These are phyloP conservation scores for Seiridium cupressi DNA, from an alignment of 2,329 filamentous ascomycete genomes.

Conservation along the genomic window DNA sequence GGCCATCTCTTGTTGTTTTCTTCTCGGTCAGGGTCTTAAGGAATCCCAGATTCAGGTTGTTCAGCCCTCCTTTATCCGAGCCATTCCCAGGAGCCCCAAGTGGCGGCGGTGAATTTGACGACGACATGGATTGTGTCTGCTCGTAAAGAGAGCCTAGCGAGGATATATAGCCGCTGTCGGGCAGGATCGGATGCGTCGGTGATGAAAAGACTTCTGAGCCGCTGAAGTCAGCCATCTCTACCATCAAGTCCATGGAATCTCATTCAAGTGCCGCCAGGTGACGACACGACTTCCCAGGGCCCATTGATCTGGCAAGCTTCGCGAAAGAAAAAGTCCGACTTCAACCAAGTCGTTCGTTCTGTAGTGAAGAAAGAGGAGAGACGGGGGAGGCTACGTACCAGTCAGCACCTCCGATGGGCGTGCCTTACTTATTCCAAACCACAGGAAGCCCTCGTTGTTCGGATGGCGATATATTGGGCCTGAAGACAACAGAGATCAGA, in stretches of 20 bases:
- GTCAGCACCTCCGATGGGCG: background rate
- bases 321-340: background rate
- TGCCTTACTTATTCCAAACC: background rate
- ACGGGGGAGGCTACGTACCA: background rate
- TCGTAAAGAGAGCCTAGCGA: slow-evolving; percentile 31
- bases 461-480: background rate
- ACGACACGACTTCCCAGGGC: no score
- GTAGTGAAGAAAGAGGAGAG: background rate
- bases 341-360: background rate
- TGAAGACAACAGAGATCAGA: background rate
- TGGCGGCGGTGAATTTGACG: slow-evolving; percentile 42
- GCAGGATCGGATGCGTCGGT: slow-evolving; percentile 31
- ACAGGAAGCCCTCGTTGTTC: background rate
- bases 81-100: background rate
- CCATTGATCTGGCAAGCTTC: background rate
- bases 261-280: background rate
- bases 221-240: slow-evolving; percentile 33
- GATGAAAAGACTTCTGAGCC: slow-evolving; percentile 34
- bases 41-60: slow-evolving; percentile 55
- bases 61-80: slow-evolving; percentile 32
- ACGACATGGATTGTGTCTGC: slow-evolving; percentile 37
- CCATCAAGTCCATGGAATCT: slow-evolving; percentile 13
- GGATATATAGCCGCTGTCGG: slow-evolving; percentile 23
- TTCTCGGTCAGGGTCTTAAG: slow-evolving; percentile 71
- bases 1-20: slow-evolving; percentile 80